phyloP scores from a whole-genome alignment of 805 yeast genomes.

The Teunomyces barrocoloradensis region DNA sequence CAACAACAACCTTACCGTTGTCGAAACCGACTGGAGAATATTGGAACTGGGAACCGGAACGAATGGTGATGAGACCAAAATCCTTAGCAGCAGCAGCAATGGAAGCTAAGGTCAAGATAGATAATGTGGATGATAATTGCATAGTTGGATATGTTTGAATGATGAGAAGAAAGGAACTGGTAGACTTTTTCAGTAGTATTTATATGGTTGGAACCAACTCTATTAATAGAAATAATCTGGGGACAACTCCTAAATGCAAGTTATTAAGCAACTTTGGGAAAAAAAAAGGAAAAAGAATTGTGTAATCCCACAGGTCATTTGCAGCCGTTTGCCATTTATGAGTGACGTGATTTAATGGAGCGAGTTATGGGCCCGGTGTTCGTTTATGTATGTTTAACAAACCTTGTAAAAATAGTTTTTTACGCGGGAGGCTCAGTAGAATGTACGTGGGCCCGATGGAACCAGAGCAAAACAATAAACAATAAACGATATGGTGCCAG shows the following conservation, averaged over 20 bases:
- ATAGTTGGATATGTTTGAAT: conserved; percentile 5
- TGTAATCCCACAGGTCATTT: not conserved
- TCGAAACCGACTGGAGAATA: conserved; percentile 11
- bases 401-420: not conserved
- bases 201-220: not conserved
- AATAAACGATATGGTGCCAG: too few species aligned
- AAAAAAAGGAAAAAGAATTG: not conserved
- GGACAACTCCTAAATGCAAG: not conserved
- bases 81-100: conserved; percentile 23
- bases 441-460: not conserved
- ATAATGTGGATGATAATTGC: conserved; percentile 15
- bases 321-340: not conserved
- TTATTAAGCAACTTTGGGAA: not conserved
- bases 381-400: not conserved
- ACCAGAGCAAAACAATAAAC: too few species aligned
- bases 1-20: conserved; percentile 10
- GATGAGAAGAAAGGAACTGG: not conserved
- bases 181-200: not conserved
- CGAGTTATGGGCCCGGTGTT: not conserved
- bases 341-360: not conserved
- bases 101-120: conserved; percentile 17
- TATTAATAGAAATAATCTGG: conserved; percentile 1
- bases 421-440: not conserved
- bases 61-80: conserved; percentile 18
- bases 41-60: conserved; percentile 27